Evolutionary conservation across 306 rosid species (phyloP), one percentile per base, ranked within the genome.

Genomic region (Adenanthera pavonina): DNA sequence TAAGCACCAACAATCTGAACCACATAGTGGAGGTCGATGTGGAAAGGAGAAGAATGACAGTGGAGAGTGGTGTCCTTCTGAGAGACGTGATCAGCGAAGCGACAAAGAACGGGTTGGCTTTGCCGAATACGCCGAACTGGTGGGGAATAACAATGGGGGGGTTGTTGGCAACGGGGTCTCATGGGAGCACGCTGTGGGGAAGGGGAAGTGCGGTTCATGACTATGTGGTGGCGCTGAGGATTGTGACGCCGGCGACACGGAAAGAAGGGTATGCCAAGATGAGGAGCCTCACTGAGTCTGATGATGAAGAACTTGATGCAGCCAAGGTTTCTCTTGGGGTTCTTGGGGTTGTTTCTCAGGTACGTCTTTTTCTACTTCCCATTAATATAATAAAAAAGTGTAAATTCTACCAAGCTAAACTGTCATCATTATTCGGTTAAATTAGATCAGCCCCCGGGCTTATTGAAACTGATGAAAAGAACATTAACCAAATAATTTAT

Each of bases 101-200:
- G 48, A 88, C 93, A 0, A 79, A 64, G 68, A 89, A 51, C 0
- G 92, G 91, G 3, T 72, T 94, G 85, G 94, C 88, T 0, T 64
- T 94, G 83, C 94, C 96, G 1, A 82, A 87, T 34, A 41, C 93
- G 30, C 30, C 30, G 30, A 25, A 25, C 30, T 25, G 30, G 30
- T 25, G 30, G 30, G 30, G 30, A 0, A 35, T 92, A 54, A 94
- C 93, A 6, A 81, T 92, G 3, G 98, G 98, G 0, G 98, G 98
- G 3, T 46, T 92, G 2, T 30, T 94, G 51, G 90, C 97, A 51
- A 94, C 92, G 0, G 98, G 97, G 69, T 97, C 98, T 0, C 98
- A 94, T 68, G 97, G 97, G 2, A 92, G 98, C 83, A 78, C 97
- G 5, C 56, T 94, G 80, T 92, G 92, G 96, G 90, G 91, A 0